Percentiles rank a stretch among this genome's conserved stretches.
Evolutionary conservation across 1,139 yeast genomes (phyloP).

Genomic region (Nakaseomyces glabratus): DNA sequence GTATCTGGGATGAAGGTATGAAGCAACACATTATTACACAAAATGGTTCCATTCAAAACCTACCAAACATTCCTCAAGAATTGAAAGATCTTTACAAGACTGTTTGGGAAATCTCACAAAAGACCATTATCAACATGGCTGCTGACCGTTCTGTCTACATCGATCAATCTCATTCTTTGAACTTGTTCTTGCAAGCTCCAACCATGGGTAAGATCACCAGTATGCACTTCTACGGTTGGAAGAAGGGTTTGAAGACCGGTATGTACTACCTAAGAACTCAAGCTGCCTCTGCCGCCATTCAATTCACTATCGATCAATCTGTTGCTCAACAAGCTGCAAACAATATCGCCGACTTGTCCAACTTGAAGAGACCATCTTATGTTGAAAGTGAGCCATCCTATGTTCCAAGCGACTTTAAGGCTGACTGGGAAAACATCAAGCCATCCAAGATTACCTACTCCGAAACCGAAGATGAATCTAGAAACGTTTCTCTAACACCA

Average conservation of each 20-base stretch:
- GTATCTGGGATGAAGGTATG: constrained; percentile 71
- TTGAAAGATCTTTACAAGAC: constrained; percentile 78
- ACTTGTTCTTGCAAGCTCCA: constrained; percentile 70
- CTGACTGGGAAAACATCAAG: constrained; percentile 11
- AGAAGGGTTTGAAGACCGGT: constrained; percentile 93
- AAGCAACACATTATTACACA: constrained; percentile 68
- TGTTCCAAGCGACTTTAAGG: constrained; percentile 29
- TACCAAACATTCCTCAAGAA: constrained; percentile 66
- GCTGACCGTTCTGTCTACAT: constrained; percentile 89
- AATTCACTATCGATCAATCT: constrained; percentile 56
- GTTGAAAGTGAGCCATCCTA: constrained; percentile 31
- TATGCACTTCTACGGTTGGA: constrained; percentile 98
- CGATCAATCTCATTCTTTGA: constrained; percentile 89
- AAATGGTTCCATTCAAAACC: constrained; percentile 78
- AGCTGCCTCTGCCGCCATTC: constrained; percentile 87
- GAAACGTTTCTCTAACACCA: constrained; percentile 23
- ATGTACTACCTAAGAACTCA: constrained; percentile 94
- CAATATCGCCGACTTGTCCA: constrained; percentile 43
- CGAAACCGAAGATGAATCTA: constrained; percentile 23
- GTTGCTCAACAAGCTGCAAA: constrained; percentile 44
- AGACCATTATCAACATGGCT: constrained; percentile 81
- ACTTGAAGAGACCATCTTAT: constrained; percentile 46
- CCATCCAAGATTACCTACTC: constrained; percentile 9
- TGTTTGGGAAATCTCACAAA: constrained; percentile 94
- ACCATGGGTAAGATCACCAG: constrained; percentile 86